phyloP scores from a whole-genome alignment of 768 basidiomycete genomes.

The Leccinellum albellum region DNA sequence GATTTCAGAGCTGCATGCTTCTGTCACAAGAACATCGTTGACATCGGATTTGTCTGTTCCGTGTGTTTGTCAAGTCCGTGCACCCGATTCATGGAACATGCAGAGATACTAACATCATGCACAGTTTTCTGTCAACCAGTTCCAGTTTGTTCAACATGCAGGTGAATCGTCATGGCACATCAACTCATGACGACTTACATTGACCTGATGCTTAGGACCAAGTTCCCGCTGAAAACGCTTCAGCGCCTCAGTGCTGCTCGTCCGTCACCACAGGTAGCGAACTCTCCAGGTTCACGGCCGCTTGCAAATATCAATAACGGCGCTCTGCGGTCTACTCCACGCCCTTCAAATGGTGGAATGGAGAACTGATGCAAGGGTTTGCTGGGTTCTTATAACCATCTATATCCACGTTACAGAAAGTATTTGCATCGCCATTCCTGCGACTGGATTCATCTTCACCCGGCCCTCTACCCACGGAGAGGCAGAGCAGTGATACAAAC shows the following conservation, averaged over 20 bases:
- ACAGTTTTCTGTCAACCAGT: slow-evolving; percentile 92
- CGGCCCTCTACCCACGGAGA: slow-evolving; percentile 14
- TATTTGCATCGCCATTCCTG: not conserved
- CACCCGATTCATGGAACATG: not conserved
- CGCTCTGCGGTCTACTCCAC: slow-evolving; percentile 16
- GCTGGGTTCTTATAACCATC: not conserved
- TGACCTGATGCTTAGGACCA: slow-evolving; percentile 54
- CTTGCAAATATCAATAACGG: slow-evolving; percentile 34
- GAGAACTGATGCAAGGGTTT: slow-evolving; percentile 9
- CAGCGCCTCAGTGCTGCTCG: slow-evolving; percentile 71
- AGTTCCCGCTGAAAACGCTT: slow-evolving; percentile 91
- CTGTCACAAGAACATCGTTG: slow-evolving; percentile 96
- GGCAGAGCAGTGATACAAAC: slow-evolving; percentile 59
- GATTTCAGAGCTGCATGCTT: slow-evolving; percentile 98
- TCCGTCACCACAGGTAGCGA: slow-evolving; percentile 34
- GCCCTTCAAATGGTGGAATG: slow-evolving; percentile 16
- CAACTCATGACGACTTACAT: not conserved
- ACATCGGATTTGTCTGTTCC: slow-evolving; percentile 97
- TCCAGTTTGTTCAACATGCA: slow-evolving; percentile 91
- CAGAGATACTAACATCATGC: slow-evolving; percentile 9
- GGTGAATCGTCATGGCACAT: slow-evolving; percentile 46
- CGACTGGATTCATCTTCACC: not conserved
- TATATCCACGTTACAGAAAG: not conserved
- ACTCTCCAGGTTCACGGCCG: slow-evolving; percentile 30
- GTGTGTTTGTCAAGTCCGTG: slow-evolving; percentile 92